Conservation (phyloP, 257 asterid species). For the Fraxinus americana region DNA sequence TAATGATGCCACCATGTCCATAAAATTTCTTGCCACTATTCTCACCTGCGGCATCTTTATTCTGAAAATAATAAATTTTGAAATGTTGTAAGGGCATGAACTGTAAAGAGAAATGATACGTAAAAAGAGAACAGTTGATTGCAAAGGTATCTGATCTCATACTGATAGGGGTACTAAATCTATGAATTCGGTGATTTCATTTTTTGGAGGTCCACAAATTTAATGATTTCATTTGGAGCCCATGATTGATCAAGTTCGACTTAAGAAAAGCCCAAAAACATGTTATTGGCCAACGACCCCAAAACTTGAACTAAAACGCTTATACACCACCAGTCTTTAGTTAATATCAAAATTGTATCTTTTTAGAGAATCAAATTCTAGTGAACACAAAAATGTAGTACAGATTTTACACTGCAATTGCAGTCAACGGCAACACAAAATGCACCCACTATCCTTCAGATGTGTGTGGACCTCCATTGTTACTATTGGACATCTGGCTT, state of each 20-base stretch:
- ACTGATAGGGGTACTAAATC: neutral
- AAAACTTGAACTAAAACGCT: too few relatives aligned
- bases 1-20: slow-evolving; percentile 99
- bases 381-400: neutral
- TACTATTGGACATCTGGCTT: neutral
- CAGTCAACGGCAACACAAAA: neutral
- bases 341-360: too few relatives aligned
- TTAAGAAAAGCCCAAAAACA: neutral
- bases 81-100: neutral
- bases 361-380: neutral
- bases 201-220: neutral
- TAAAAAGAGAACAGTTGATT: neutral
- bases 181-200: neutral
- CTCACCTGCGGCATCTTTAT: slow-evolving; percentile 85
- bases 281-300: too few relatives aligned
- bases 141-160: neutral
- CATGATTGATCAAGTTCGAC: neutral
- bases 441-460: neutral
- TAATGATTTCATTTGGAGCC: neutral
- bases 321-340: too few relatives aligned
- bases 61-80: neutral
- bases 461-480: neutral
- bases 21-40: slow-evolving; percentile 88
- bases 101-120: neutral
- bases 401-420: neutral